Evolutionary conservation across 2,329 filamentous ascomycete genomes (phyloP).

Genomic region (Penicillium hesseltinei): DNA sequence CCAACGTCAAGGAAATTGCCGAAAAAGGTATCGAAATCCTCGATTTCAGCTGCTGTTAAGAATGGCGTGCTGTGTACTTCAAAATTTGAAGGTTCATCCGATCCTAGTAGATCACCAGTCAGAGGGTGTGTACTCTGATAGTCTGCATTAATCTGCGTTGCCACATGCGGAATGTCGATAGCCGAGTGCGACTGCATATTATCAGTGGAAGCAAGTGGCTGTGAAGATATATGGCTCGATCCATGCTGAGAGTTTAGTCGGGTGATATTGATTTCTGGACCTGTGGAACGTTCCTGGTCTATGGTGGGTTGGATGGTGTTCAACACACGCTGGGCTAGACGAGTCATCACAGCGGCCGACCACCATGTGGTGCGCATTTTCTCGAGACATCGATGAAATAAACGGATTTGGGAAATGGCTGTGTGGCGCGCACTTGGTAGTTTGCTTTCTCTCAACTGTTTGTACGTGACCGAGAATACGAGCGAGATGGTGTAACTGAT

Average conservation of each 20-base stretch:
- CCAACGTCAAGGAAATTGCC: conserved; percentile 16
- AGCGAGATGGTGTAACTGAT: conserved; percentile 18
- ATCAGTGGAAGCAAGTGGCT: neutral
- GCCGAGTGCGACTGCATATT: neutral
- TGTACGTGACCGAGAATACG: conserved; percentile 18
- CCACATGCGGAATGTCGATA: neutral
- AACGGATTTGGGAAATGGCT: conserved; percentile 8
- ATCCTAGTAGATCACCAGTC: neutral
- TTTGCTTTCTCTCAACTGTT: conserved; percentile 13
- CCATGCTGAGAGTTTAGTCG: neutral
- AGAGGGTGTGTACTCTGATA: neutral
- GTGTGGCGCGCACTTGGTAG: conserved; percentile 10
- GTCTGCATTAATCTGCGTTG: neutral
- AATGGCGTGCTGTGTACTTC: neutral
- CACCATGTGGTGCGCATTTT: conserved; percentile 15
- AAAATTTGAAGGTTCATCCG: neutral
- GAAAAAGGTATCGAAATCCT: conserved; percentile 14
- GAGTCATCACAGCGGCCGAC: conserved; percentile 16
- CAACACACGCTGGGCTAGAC: conserved; percentile 12
- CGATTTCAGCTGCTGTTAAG: neutral
- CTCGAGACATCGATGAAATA: conserved; percentile 13
- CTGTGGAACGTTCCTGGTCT: conserved; percentile 4
- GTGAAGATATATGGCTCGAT: neutral
- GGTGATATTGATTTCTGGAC: neutral
- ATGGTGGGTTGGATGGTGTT: conserved; percentile 9